Evolutionary conservation across 2,329 filamentous ascomycete species (phyloP).

Genomic region (Colletotrichum horii): DNA sequence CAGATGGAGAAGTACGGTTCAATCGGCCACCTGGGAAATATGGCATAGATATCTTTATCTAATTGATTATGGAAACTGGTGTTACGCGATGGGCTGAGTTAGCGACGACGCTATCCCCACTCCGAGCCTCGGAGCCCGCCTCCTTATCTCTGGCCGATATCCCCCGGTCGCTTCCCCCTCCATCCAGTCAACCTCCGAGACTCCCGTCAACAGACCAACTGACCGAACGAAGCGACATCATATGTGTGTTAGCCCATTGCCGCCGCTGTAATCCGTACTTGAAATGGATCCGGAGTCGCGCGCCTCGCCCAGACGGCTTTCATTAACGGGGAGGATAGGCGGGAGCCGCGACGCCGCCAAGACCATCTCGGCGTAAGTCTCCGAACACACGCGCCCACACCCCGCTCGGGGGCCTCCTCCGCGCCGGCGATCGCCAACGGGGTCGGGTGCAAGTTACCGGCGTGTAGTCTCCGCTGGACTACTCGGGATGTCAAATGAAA

Average conservation of each 20-base stretch:
- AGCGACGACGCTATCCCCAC: not conserved
- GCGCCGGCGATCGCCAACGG: not conserved
- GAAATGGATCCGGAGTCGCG: not conserved
- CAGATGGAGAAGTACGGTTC: no score
- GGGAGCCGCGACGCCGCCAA: conserved; percentile 2
- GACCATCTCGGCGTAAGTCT: conserved; percentile 17
- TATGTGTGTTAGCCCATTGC: not conserved
- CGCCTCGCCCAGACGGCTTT: not conserved
- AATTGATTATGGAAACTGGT: not conserved
- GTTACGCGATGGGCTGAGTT: not conserved
- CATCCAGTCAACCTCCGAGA: not conserved
- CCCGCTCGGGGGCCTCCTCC: not conserved
- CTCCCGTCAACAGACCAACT: not conserved
- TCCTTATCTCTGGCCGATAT: not conserved
- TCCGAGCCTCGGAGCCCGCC: conserved; percentile 1
- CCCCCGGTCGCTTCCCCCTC: not conserved
- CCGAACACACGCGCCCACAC: not conserved
- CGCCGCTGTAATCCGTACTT: not conserved
- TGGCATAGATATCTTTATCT: not conserved
- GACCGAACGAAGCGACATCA: not conserved
- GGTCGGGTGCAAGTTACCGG: not conserved
- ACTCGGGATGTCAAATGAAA: no score
- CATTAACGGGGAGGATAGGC: not conserved
- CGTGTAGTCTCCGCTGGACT: not conserved
- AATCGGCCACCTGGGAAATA: no score